phyloP scores from a whole-genome alignment of 2,329 filamentous ascomycete genomes.

The Ceratocystis papillata region DNA sequence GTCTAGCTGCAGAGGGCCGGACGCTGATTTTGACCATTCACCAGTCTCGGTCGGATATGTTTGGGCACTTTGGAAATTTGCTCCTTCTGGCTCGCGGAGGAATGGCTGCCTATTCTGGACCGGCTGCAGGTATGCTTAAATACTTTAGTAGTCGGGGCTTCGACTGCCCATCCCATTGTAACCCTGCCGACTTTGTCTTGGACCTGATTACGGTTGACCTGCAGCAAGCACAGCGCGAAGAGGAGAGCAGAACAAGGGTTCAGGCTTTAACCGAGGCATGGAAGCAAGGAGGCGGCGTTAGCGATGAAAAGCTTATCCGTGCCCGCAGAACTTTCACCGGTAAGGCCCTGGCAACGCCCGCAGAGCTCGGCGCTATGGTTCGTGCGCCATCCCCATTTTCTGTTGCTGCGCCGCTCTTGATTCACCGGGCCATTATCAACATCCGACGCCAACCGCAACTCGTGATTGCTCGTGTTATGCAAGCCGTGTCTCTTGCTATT shows the following conservation, averaged over 20 bases:
- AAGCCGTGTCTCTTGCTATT: conserved; percentile 52
- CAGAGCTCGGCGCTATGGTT: conserved; percentile 58
- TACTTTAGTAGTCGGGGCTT: conserved; percentile 53
- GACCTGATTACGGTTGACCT: conserved; percentile 68
- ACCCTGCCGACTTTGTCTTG: conserved; percentile 67
- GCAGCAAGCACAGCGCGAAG: conserved; percentile 53
- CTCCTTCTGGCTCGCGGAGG: conserved; percentile 61
- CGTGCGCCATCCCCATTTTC: conserved; percentile 51
- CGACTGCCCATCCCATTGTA: conserved; percentile 57
- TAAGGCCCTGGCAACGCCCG: conserved; percentile 50
- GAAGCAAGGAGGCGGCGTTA: conserved; percentile 29
- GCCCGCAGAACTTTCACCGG: not conserved
- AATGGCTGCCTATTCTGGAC: conserved; percentile 55
- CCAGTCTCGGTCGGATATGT: conserved; percentile 63
- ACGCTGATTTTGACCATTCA: conserved; percentile 70
- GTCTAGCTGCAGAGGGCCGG: conserved; percentile 60
- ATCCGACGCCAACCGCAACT: conserved; percentile 54
- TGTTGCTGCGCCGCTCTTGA: conserved; percentile 54
- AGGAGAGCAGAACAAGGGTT: conserved; percentile 52
- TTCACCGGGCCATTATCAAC: conserved; percentile 59
- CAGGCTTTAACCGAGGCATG: conserved; percentile 50
- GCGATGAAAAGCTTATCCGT: not conserved
- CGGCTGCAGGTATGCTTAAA: conserved; percentile 50
- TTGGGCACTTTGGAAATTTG: conserved; percentile 59
- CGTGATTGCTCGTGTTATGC: conserved; percentile 54